Base-by-base conservation (phyloP, 169 alveolate genomes). In the Eimeria acervulina region DNA sequence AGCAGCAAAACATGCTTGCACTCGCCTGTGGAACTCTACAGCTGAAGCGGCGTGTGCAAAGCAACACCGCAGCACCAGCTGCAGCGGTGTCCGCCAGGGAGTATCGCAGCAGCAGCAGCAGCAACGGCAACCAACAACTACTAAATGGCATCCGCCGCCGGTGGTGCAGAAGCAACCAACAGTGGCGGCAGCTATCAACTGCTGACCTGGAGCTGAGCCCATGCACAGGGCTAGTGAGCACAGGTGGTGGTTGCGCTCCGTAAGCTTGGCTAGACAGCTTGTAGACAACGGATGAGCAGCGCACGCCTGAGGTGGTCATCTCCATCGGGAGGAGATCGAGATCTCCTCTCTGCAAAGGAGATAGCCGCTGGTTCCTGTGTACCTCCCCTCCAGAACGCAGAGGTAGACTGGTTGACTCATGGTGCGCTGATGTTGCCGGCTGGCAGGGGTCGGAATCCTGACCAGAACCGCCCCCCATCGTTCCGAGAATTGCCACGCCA, bases 171-270 rank as follows among this genome's bases (percentile, higher is more conserved):
- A 72, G 51, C 84, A 72, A 12, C 52, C 8, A 21, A 17, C 33
- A 38, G n/a, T 17, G 47, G 84, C 44, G 12, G 80, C 42, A 31
- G 40, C 38, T 63, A 33, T 10, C 38, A 1, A 17, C 19, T 5
- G 74, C 91, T n/a, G 8, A 83, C 91, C 42, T 51, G 59, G 70
- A 51, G 59, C 91, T 83, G 76, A 83, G 91, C 38, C 91, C 91
- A n/a, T 42, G 74, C 26, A 19, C 91, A 15, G 91, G 91, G 36
- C 38, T 38, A 12, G 52, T 12, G 0, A 52, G 76, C 47, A 26
- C 23, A 8, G n/a, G 74, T 52, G 91, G 76, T 15, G 23, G 44
- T 31, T 44, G 76, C 1, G 91, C 70, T 1, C 91, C 91, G 7
- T 83, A 52, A 0, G 59, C 91, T 76, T 83, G 44, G 52, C 91